Evolutionary conservation across 169 alveolate species (phyloP).

Genomic region (Hepatocystis sp.): DNA sequence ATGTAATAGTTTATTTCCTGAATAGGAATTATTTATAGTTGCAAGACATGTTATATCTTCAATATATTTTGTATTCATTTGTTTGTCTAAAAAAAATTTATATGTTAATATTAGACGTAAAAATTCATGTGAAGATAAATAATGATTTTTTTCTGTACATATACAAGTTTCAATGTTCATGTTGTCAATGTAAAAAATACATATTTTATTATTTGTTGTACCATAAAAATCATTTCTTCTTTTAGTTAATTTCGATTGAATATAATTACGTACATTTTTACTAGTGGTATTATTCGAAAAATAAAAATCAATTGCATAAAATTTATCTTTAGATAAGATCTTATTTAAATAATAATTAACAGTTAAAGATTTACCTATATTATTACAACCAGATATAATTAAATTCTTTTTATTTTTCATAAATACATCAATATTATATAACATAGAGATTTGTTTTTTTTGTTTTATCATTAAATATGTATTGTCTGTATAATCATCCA

Average conservation of each 20-base stretch:
- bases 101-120: conserved; percentile 52
- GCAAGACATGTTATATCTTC: conserved; percentile 68
- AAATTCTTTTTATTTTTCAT: conserved; percentile 63
- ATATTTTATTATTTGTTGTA: conserved; percentile 48
- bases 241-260: conserved; percentile 53
- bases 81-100: conserved; percentile 48
- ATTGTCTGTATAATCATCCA: conserved; percentile 40
- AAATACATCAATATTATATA: conserved; percentile 54
- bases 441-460: conserved; percentile 50
- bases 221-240: conserved; percentile 64
- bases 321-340: conserved; percentile 49
- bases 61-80: conserved; percentile 25
- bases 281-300: conserved; percentile 62
- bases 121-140: conserved; percentile 64
- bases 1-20: conserved; percentile 1
- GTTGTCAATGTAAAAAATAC: conserved; percentile 61
- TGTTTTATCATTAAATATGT: conserved; percentile 54
- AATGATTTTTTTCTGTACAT: conserved; percentile 19
- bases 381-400: conserved; percentile 60
- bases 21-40: conserved; percentile 60
- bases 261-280: conserved; percentile 68
- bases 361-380: conserved; percentile 56
- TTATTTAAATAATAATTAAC: conserved; percentile 55
- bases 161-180: conserved; percentile 63
- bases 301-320: conserved; percentile 53